phyloP scores from a whole-genome alignment of 2,329 filamentous ascomycete species.

The Madurella mycetomatis region DNA sequence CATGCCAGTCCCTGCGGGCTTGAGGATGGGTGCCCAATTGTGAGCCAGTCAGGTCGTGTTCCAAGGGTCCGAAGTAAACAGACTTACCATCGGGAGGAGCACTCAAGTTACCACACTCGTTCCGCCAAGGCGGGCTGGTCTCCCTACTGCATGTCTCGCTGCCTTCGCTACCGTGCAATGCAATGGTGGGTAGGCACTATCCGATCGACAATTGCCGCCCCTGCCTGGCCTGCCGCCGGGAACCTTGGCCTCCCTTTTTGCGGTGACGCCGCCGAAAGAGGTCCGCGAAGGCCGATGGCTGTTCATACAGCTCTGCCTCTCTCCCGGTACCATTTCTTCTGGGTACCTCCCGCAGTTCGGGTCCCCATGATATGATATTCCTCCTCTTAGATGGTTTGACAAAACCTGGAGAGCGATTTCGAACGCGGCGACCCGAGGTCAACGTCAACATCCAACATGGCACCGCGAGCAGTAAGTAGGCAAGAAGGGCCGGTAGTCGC shows the following conservation, averaged over 20 bases:
- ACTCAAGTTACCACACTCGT: not conserved
- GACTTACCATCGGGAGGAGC: not conserved
- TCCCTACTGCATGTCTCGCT: not conserved
- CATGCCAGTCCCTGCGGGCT: not conserved
- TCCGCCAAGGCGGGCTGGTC: not conserved
- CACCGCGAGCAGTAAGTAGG: not conserved
- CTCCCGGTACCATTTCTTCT: too few relatives aligned
- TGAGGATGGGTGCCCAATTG: not conserved
- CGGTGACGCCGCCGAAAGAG: not conserved
- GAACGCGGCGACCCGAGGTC: not conserved
- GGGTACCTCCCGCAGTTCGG: too few relatives aligned
- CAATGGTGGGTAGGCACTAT: not conserved
- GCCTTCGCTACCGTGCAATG: not conserved
- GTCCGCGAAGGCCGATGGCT: too few relatives aligned
- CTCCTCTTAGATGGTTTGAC: too few relatives aligned
- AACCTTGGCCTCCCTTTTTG: not conserved
- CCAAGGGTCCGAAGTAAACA: not conserved
- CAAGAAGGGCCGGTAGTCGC: not conserved
- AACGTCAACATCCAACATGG: not conserved
- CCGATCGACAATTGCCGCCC: not conserved
- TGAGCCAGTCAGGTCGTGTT: not conserved
- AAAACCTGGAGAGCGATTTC: not conserved
- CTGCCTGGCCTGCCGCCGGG: not conserved
- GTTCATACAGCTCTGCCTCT: too few relatives aligned
- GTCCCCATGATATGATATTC: too few relatives aligned